Base-by-base conservation (phyloP, 75 land plant species). In the Azolla pinnata region DNA sequence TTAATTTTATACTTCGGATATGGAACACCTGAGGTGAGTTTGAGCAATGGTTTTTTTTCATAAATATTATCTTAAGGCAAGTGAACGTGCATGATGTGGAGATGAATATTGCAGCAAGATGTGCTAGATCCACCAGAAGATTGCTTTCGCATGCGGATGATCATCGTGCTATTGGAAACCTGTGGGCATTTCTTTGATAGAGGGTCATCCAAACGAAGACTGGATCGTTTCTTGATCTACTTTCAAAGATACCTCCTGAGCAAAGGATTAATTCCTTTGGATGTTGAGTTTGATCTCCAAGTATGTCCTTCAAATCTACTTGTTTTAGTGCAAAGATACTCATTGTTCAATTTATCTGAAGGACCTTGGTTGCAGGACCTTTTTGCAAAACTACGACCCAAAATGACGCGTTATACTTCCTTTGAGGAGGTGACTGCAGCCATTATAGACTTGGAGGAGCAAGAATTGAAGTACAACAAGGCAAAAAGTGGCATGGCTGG, bases 251-350 rank as follows among this genome's bases (percentile, higher is more conserved):
- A 93, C 62, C 72, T 88, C 18, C 82, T 93, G 7, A 75, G 86
- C 69, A 93, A 93, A 77, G 90, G 90, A 24, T 56, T 63, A 27
- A 71, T 93, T 44, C 96, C 98, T 20, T 58, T 93, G 61, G 98
- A 93, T 67, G 78, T 93, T 67, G 98, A 93, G 67, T 93, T 93
- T 73, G 98, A 88, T 63, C 70, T 93, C 57, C 98, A 93, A 96
- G 98, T 90, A 29, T 18, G 58, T 4, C 7, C 5, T 50, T 29
- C 31, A 54, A 18, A 2, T 21, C 17, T 54, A 29, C n/a, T 2
- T 25, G 2, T 29, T 20, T n/a, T n/a, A n/a, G n/a, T n/a, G n/a
- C n/a, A n/a, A n/a, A n/a, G n/a, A n/a, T n/a, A n/a, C n/a, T n/a
- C 14, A 38, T 38, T 38, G 42, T 7, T 38, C 42, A 38, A 7